phyloP scores from a whole-genome alignment of 345 rosid genomes.

The Pseudoturritis turrita region DNA sequence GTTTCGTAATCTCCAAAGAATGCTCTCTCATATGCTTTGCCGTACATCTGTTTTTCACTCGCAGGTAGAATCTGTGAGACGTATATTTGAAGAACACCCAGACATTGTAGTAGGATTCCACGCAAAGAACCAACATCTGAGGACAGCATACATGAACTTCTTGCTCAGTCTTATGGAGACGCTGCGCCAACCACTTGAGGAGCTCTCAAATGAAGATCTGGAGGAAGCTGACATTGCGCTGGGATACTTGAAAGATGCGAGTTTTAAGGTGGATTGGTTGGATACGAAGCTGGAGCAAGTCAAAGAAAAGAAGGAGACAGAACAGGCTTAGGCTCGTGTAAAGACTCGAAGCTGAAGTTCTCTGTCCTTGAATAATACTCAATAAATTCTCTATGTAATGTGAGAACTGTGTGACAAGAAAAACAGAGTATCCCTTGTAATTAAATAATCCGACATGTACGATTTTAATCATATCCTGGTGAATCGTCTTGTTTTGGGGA shows the following conservation, averaged over 20 bases:
- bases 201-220: neutral
- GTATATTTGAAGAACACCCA: slow-evolving; percentile 7
- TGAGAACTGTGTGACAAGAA: too few relatives aligned
- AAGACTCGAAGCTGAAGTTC: too few relatives aligned
- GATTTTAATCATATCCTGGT: too few relatives aligned
- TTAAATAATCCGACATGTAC: too few relatives aligned
- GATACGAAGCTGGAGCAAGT: neutral
- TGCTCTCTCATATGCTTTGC: too few relatives aligned
- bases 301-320: slow-evolving; percentile 5
- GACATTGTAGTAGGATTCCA: neutral
- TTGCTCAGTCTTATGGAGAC: neutral
- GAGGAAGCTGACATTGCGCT: neutral
- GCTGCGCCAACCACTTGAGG: neutral
- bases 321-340: neutral
- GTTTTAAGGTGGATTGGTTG: slow-evolving; percentile 10
- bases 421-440: too few relatives aligned
- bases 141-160: neutral
- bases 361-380: too few relatives aligned
- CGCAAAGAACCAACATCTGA: neutral
- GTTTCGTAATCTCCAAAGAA: too few relatives aligned
- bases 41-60: too few relatives aligned
- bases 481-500: too few relatives aligned
- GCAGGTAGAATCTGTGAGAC: neutral
- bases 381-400: too few relatives aligned
- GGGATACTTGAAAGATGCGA: neutral